These are phyloP conservation scores for Elongisporangium anandrum DNA, from an alignment of 352 stramenopile genomes.

Conservation along the genomic window DNA sequence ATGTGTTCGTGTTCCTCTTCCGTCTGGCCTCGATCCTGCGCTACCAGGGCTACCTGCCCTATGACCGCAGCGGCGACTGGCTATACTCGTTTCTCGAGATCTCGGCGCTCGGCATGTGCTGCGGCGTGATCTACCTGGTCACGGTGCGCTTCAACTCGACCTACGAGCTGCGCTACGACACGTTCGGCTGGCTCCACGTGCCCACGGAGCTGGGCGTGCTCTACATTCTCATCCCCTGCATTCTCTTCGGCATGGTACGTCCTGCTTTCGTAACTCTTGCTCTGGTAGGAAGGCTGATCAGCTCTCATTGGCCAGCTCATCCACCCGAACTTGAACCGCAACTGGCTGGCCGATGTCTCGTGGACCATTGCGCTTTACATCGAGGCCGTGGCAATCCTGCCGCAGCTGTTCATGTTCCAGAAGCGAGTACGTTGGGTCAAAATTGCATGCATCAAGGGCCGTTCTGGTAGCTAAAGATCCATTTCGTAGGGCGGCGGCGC, in stretches of 20 bases:
- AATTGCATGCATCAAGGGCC: no score
- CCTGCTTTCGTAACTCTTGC: not conserved
- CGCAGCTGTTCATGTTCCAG: slow-evolving; percentile 99
- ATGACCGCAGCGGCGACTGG: slow-evolving; percentile 96
- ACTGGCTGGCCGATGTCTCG: slow-evolving; percentile 94
- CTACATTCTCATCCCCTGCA: slow-evolving; percentile 84
- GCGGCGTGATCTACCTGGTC: slow-evolving; percentile 89
- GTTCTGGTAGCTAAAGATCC: no score
- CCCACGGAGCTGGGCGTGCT: slow-evolving; percentile 79
- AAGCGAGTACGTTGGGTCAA: slow-evolving; percentile 87
- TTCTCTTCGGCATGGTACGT: slow-evolving; percentile 82
- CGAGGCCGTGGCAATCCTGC: slow-evolving; percentile 95
- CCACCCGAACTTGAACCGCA: slow-evolving; percentile 94
- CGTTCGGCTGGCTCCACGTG: slow-evolving; percentile 90
- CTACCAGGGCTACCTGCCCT: slow-evolving; percentile 95
- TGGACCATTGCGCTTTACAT: slow-evolving; percentile 99
- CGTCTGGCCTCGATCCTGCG: slow-evolving; percentile 96
- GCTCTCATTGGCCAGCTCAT: slow-evolving; percentile 69
- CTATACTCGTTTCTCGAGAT: slow-evolving; percentile 97
- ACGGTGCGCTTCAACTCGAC: slow-evolving; percentile 92
- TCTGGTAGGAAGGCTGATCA: not conserved
- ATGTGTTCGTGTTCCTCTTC: slow-evolving; percentile 96
- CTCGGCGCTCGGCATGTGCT: slow-evolving; percentile 85
- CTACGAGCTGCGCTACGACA: slow-evolving; percentile 95
- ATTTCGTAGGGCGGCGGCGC: slow-evolving; percentile 74